Evolutionary conservation across 2,329 filamentous ascomycete species (phyloP).

Genomic region (Fusarium sp.): DNA sequence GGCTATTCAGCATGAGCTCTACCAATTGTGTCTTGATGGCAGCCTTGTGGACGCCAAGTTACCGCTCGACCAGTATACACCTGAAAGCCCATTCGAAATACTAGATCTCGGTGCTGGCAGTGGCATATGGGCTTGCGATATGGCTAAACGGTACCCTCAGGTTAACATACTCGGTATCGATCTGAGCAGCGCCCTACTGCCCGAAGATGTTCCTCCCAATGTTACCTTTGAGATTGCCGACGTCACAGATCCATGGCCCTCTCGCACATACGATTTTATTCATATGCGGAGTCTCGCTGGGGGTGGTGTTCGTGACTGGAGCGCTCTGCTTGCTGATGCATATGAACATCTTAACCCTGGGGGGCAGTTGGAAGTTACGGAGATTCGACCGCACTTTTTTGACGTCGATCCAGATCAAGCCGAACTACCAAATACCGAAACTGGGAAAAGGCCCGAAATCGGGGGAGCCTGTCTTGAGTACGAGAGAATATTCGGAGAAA

Average conservation of each 20-base stretch:
- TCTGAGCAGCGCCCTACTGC: slow-evolving; percentile 57
- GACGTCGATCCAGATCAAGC: slow-evolving; percentile 53
- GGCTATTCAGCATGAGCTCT: slow-evolving; percentile 53
- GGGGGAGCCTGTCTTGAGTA: slow-evolving; percentile 53
- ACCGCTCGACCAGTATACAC: slow-evolving; percentile 45
- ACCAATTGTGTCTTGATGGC: slow-evolving; percentile 53
- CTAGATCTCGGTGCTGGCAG: slow-evolving; percentile 60
- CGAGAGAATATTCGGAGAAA: slow-evolving; percentile 50
- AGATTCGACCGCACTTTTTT: slow-evolving; percentile 57
- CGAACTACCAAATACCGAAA: slow-evolving; percentile 20
- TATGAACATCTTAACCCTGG: slow-evolving; percentile 59
- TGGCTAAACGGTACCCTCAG: slow-evolving; percentile 57
- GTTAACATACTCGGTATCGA: slow-evolving; percentile 58
- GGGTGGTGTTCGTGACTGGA: slow-evolving; percentile 61
- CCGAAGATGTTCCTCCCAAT: slow-evolving; percentile 66
- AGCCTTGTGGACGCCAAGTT: slow-evolving; percentile 51
- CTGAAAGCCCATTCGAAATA: slow-evolving; percentile 49
- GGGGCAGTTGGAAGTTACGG: slow-evolving; percentile 60
- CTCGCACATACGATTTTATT: slow-evolving; percentile 56
- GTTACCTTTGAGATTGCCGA: slow-evolving; percentile 71
- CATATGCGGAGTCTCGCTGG: slow-evolving; percentile 60
- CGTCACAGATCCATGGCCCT: slow-evolving; percentile 62
- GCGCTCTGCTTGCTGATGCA: slow-evolving; percentile 52
- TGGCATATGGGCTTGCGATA: slow-evolving; percentile 60
- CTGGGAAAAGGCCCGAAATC: slow-evolving; percentile 40